These are phyloP conservation scores for Mortierella sp. DNA, from an alignment of 371 early-diverging fungal species.

Conservation along the genomic window DNA sequence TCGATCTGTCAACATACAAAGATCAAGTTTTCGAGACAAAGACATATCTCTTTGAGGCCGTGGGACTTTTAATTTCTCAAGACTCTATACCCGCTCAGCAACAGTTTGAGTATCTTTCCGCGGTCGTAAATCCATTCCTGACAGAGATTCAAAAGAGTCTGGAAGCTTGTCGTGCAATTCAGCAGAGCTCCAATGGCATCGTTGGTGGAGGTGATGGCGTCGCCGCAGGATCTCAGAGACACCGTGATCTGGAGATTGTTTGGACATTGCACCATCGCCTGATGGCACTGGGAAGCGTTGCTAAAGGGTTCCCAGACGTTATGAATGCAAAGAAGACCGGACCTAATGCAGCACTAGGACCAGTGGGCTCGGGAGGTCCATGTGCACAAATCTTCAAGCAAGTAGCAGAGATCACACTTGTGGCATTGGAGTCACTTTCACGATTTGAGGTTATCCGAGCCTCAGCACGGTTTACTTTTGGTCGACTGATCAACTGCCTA, in stretches of 20 bases:
- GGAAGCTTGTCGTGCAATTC: conserved; percentile 54
- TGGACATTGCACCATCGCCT: conserved; percentile 84
- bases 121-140: conserved; percentile 84
- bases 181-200: conserved; percentile 32
- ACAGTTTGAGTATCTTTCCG: conserved; percentile 78
- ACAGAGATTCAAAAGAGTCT: conserved; percentile 71
- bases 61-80: conserved; percentile 88
- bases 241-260: conserved; percentile 73
- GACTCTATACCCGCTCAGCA: conserved; percentile 74
- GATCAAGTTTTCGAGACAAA: conserved; percentile 85
- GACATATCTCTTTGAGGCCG: conserved; percentile 92
- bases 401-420: conserved; percentile 84
- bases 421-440: conserved; percentile 79
- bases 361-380: conserved; percentile 28
- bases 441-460: conserved; percentile 83
- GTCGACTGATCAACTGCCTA: conserved; percentile 88
- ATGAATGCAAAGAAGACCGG: conserved; percentile 50
- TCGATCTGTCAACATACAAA: conserved; percentile 58
- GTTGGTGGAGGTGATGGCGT: conserved; percentile 35
- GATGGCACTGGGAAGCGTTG: conserved; percentile 89
- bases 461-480: conserved; percentile 86
- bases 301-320: conserved; percentile 90
- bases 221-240: conserved; percentile 57
- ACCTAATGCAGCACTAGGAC: conserved; percentile 48
- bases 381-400: conserved; percentile 83